Evolutionary conservation across 805 yeast genomes (phyloP), one percentile per base, ranked within the genome.

Genomic region (Wickerhamiella australiensis): DNA sequence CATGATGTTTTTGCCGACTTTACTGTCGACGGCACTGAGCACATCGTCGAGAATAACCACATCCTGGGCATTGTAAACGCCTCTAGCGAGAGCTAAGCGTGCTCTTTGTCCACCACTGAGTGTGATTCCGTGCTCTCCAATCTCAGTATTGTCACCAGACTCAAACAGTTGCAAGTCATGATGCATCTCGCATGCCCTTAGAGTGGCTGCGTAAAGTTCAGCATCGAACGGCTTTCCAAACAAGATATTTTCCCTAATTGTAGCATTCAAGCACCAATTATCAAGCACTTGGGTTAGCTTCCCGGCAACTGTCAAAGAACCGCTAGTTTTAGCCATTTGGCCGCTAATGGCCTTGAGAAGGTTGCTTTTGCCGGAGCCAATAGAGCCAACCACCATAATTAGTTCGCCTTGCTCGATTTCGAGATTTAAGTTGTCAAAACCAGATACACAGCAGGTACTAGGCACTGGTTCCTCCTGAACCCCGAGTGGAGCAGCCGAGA

Each of bases 91-190:
- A 58, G 79, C 79, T 54, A 85, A 79, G 62, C 95, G 76, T 0
- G 94, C 92, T 68, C 85, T 86, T 62, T 85, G 95, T 46, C 95
- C 95, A 47, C 95, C 95, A 8, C 92, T 82, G 42, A 85, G 67
- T 0, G 92, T 86, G 51, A 86, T 81, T 58, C 95, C 95, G 54
- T 88, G 74, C 62, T 85, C 95, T 52, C 95, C 95, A 56, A 85
- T 82, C 65, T 86, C 94, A 0, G 55, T 53, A n/a, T 23, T 27
- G 23, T 56, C 59, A 3, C 56, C 49, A 13, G 44, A 25, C 11
- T 46, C 18, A 13, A 55, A 53, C 33, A 47, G 6, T 11, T 47
- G 42, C 8, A 85, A 68, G 65, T 85, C 95, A 29, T 74, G 71
- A 41, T 71, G 72, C 50, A 85, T 67, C 0, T 84, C 77, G 63